Base-by-base conservation (phyloP, 176 grass and related monocot genomes). In the Bonia amplexicaulis region DNA sequence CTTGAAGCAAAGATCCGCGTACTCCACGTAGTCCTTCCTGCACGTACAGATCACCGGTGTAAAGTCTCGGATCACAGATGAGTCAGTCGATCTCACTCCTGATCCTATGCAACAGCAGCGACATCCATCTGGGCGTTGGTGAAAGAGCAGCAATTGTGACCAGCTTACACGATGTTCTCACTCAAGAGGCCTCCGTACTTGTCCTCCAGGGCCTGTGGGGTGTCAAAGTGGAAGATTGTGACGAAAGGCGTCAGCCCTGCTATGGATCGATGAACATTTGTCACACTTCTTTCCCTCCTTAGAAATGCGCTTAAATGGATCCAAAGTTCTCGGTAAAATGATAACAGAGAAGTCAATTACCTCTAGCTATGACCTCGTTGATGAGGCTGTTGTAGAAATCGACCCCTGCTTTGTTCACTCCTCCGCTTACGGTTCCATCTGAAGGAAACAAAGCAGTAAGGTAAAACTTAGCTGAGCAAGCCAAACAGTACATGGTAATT, bases 341-440 rank as follows among this genome's bases (percentile, higher is more conserved):
- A 20, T 23, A 6, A 46, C 5, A 22, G 17, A n/a, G 33, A 9
- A 15, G 12, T 2, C 26, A 3, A 17, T 39, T 57, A 91, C 92
- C 89, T 52, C 77, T 91, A 12, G 89, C 66, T 73, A 91, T 10
- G 49, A 94, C 74, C 41, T 94, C 89, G 16, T 94, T 47, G 12
- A 91, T 89, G 55, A 94, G 80, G 69, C 76, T 83, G 73, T 94
- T 94, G 76, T 94, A 94, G 69, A 88, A 91, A 14, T 88, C 66
- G 15, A 94, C 73, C 14, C 92, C 92, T 70, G 81, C 87, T 49
- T 84, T 84, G 89, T 89, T 94, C 31, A 91, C 49, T 59, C 92
- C 89, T 53, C 92, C 92, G 47, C 76, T 74, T 40, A 87, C 60
- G n/a, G 55, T 87, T 58, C 92, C 92, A 46, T 81, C 92, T 94